Conservation (phyloP, 371 early-diverging fungal species). For the Apophysomyces variabilis region DNA sequence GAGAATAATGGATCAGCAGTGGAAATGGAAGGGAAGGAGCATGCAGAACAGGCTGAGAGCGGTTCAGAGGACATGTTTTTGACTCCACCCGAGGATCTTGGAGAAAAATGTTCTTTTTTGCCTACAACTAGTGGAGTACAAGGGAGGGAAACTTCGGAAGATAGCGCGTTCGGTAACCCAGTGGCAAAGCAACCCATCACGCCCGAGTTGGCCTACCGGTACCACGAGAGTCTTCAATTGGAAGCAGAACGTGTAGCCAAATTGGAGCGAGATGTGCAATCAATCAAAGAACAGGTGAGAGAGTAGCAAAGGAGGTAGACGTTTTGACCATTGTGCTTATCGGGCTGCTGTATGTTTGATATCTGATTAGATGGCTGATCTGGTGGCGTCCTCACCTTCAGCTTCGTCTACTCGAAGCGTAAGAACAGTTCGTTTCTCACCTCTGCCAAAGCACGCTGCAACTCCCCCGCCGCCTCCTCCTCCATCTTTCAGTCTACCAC, state of each 20-base stretch:
- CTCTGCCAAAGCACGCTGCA: background rate
- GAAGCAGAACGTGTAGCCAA: conserved; percentile 9
- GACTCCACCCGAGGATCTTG: background rate
- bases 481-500: background rate
- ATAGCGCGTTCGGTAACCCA: background rate
- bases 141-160: background rate
- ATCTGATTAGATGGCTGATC: background rate
- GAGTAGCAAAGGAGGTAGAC: background rate
- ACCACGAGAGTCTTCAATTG: conserved; percentile 3
- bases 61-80: background rate
- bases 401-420: background rate
- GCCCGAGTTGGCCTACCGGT: background rate
- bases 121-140: background rate
- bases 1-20: no score
- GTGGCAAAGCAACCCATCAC: background rate
- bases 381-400: background rate
- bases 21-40: no score
- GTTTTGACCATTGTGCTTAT: background rate
- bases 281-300: conserved; percentile 19
- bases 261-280: conserved; percentile 15
- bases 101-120: background rate
- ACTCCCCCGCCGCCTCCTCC: background rate
- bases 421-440: background rate
- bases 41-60: background rate
- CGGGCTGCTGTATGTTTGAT: no score